phyloP scores from a whole-genome alignment of 2,329 filamentous ascomycete genomes.

The Calonectria hongkongensis region DNA sequence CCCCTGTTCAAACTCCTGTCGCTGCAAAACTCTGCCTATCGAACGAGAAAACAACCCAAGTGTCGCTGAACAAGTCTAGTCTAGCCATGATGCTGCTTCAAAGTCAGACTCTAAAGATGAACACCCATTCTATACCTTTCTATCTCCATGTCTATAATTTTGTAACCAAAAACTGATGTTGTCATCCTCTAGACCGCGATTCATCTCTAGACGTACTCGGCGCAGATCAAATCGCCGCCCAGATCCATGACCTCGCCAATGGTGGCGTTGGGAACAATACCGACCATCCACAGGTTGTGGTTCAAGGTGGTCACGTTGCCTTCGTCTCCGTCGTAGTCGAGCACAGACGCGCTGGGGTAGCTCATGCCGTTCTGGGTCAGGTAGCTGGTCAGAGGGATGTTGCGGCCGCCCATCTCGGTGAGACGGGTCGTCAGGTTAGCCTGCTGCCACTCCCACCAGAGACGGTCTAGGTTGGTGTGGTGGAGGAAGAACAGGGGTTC shows the following conservation, averaged over 20 bases:
- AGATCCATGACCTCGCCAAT: constrained; percentile 49
- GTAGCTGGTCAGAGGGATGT: constrained; percentile 45
- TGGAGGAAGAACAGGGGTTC: constrained; percentile 42
- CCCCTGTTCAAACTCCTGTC: not conserved
- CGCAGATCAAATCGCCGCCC: constrained; percentile 41
- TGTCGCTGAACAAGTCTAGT: not conserved
- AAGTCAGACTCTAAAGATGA: not conserved
- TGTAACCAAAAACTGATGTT: not conserved
- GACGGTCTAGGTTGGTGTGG: constrained; percentile 41
- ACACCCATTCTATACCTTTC: not conserved
- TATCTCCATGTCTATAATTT: not conserved
- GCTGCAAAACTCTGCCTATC: not conserved
- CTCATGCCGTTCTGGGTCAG: constrained; percentile 30
- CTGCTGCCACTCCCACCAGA: constrained; percentile 48
- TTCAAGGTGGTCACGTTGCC: constrained; percentile 41
- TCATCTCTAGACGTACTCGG: constrained; percentile 44
- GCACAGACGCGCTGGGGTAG: constrained; percentile 24
- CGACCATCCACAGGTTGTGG: constrained; percentile 40
- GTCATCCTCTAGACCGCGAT: not conserved
- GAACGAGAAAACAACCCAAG: too few relatives aligned
- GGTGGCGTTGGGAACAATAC: constrained; percentile 51
- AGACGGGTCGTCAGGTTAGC: constrained; percentile 39
- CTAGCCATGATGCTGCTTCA: not conserved
- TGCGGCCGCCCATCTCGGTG: constrained; percentile 54
- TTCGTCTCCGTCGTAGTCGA: constrained; percentile 38